phyloP scores from a whole-genome alignment of 805 yeast genomes.

The Candida stauntonica region DNA sequence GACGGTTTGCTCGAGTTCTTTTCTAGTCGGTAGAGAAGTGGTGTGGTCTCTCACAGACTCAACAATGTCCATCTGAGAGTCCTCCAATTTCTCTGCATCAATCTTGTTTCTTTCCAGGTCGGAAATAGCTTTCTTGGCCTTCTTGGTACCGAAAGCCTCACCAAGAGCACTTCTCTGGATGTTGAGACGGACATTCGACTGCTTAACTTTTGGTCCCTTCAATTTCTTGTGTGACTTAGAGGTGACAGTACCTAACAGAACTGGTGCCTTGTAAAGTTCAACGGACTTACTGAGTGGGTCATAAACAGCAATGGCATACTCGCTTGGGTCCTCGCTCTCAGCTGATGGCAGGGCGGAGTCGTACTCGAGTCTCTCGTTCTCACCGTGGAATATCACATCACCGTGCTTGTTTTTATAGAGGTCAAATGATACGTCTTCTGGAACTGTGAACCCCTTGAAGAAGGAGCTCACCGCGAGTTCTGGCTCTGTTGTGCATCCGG shows the following conservation, averaged over 20 bases:
- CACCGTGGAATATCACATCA: slow-evolving; percentile 69
- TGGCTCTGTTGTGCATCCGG: slow-evolving; percentile 37
- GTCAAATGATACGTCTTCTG: slow-evolving; percentile 55
- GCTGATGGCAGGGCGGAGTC: slow-evolving; percentile 42
- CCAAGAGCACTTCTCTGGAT: slow-evolving; percentile 82
- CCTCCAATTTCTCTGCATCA: slow-evolving; percentile 76
- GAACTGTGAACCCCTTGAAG: slow-evolving; percentile 70
- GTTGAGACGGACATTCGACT: slow-evolving; percentile 42
- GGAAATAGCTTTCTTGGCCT: slow-evolving; percentile 85
- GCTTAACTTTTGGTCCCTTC: slow-evolving; percentile 62
- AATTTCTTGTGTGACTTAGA: slow-evolving; percentile 55
- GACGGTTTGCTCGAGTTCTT: slow-evolving; percentile 52
- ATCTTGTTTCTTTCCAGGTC: slow-evolving; percentile 79
- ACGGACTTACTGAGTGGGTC: slow-evolving; percentile 63
- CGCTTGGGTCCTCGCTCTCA: slow-evolving; percentile 32
- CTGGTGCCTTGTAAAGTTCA: slow-evolving; percentile 60
- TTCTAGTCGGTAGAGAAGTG: slow-evolving; percentile 65
- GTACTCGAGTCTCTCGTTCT: slow-evolving; percentile 66
- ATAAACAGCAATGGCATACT: slow-evolving; percentile 72
- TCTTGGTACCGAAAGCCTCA: slow-evolving; percentile 95
- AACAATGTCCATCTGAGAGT: slow-evolving; percentile 72
- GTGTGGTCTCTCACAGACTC: slow-evolving; percentile 74
- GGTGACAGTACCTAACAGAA: slow-evolving; percentile 57
- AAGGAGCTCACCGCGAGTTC: slow-evolving; percentile 62
- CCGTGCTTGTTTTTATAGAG: slow-evolving; percentile 42